Evolutionary conservation across 257 asterid species (phyloP).

Genomic region (Plantago elongata): DNA sequence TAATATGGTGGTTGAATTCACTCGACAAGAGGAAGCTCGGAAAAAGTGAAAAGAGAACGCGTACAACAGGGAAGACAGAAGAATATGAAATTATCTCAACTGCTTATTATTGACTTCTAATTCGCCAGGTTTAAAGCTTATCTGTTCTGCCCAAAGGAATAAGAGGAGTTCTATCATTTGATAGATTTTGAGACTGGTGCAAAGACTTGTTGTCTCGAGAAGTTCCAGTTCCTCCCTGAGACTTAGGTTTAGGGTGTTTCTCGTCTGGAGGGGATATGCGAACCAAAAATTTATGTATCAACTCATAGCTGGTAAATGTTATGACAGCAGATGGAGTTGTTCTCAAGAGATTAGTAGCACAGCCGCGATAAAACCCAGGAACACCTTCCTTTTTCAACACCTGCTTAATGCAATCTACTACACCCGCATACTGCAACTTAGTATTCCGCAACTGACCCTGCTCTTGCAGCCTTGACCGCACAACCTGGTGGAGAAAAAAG

Average conservation of each 20-base stretch:
- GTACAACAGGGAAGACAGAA: slow-evolving; percentile 21
- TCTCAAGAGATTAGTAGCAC: slow-evolving; percentile 89
- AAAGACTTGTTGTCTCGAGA: slow-evolving; percentile 22
- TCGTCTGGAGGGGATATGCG: slow-evolving; percentile 43
- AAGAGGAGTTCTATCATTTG: slow-evolving; percentile 38
- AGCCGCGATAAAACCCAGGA: slow-evolving; percentile 87
- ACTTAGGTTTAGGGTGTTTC: slow-evolving; percentile 36
- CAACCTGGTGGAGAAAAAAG: slow-evolving; percentile 44
- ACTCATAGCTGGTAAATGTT: slow-evolving; percentile 87
- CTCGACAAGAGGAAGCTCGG: no score
- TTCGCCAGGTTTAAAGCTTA: slow-evolving; percentile 18
- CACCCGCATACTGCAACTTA: slow-evolving; percentile 60
- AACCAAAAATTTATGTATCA: slow-evolving; percentile 65
- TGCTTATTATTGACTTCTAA: slow-evolving; percentile 26
- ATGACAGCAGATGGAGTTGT: slow-evolving; percentile 94
- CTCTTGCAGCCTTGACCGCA: slow-evolving; percentile 94
- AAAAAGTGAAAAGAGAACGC: slow-evolving; percentile 12
- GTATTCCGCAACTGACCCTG: slow-evolving; percentile 65
- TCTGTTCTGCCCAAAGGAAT: slow-evolving; percentile 42
- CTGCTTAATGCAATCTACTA: slow-evolving; percentile 67
- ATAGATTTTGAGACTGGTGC: slow-evolving; percentile 38
- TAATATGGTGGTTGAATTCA: not conserved
- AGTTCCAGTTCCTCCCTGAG: slow-evolving; percentile 30
- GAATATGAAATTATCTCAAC: slow-evolving; percentile 16
- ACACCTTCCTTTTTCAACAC: slow-evolving; percentile 61